phyloP scores from a whole-genome alignment of 2,329 filamentous ascomycete species.

The Talaromyces piceae region DNA sequence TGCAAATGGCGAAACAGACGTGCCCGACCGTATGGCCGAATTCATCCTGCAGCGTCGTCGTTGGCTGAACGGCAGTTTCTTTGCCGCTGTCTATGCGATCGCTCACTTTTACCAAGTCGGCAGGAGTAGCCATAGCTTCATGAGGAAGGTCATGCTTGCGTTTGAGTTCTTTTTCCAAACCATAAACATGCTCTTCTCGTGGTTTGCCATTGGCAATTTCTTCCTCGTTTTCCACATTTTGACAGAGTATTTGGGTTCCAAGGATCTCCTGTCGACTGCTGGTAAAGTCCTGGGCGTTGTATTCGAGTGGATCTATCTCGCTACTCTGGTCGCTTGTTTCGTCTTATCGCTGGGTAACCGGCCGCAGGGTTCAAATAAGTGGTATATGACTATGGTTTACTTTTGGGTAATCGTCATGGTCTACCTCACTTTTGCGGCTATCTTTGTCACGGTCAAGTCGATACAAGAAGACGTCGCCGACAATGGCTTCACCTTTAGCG shows the following conservation, averaged over 20 bases:
- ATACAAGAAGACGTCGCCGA: conserved; percentile 63
- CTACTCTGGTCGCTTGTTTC: conserved; percentile 87
- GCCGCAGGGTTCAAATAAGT: conserved; percentile 83
- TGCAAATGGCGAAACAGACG: conserved; percentile 91
- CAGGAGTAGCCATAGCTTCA: conserved; percentile 78
- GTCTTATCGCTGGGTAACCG: conserved; percentile 90
- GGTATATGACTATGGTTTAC: conserved; percentile 96
- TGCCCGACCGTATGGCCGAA: conserved; percentile 87
- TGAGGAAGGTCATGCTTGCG: conserved; percentile 83
- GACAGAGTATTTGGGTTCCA: conserved; percentile 70
- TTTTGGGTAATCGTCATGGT: conserved; percentile 97
- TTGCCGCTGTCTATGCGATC: conserved; percentile 90
- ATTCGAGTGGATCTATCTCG: conserved; percentile 94
- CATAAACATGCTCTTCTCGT: conserved; percentile 93
- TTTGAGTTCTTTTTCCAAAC: conserved; percentile 93
- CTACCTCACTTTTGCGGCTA: conserved; percentile 87
- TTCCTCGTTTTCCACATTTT: conserved; percentile 98
- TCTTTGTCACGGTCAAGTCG: conserved; percentile 86
- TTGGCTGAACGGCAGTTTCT: conserved; percentile 98
- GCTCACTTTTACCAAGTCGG: conserved; percentile 95
- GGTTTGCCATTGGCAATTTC: conserved; percentile 98
- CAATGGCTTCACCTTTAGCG: conserved; percentile 58
- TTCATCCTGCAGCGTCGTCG: conserved; percentile 91
- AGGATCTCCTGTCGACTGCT: conserved; percentile 62
- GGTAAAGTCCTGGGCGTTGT: conserved; percentile 78